phyloP scores from a whole-genome alignment of 2,329 filamentous ascomycete genomes.

The Paraconiothyrium sp. region DNA sequence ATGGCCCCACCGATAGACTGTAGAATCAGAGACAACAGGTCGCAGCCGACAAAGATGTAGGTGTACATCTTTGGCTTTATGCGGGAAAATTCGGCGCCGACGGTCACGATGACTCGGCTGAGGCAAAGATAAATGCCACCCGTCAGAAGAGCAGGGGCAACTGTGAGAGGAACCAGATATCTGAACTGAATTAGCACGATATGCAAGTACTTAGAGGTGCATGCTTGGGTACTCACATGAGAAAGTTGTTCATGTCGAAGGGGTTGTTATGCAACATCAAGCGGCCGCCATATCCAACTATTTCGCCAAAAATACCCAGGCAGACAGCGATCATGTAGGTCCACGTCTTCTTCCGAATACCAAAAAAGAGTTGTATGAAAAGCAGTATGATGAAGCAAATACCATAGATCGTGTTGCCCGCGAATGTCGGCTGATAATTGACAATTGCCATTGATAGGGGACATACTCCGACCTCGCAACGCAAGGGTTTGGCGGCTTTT shows the following conservation, averaged over 20 bases:
- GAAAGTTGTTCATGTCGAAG: slow-evolving; percentile 59
- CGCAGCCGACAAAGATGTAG: slow-evolving; percentile 66
- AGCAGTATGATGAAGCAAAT: slow-evolving; percentile 58
- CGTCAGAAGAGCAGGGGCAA: slow-evolving; percentile 64
- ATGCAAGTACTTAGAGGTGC: neutral
- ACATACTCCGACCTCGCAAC: slow-evolving; percentile 42
- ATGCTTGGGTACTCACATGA: slow-evolving; percentile 53
- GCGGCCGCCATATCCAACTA: slow-evolving; percentile 65
- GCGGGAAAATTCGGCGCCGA: slow-evolving; percentile 51
- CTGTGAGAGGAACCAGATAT: slow-evolving; percentile 64
- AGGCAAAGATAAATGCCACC: slow-evolving; percentile 65
- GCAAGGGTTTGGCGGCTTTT: neutral
- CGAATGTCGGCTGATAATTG: slow-evolving; percentile 61
- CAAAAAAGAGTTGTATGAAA: slow-evolving; percentile 59
- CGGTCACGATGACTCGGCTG: slow-evolving; percentile 62
- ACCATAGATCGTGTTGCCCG: slow-evolving; percentile 62
- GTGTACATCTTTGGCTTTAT: slow-evolving; percentile 56
- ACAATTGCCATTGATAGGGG: slow-evolving; percentile 59
- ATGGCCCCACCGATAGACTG: slow-evolving; percentile 66
- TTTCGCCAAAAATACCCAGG: slow-evolving; percentile 60
- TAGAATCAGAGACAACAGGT: slow-evolving; percentile 65
- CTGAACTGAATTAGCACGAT: slow-evolving; percentile 36
- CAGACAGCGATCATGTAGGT: slow-evolving; percentile 60
- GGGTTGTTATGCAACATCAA: slow-evolving; percentile 62
- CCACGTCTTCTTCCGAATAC: slow-evolving; percentile 62